A percentile compares a stretch with the other conserved stretches of the same genome.
Conservation (phyloP, 2,329 filamentous ascomycete genomes). For the Stachybotrys chlorohalonatus region DNA sequence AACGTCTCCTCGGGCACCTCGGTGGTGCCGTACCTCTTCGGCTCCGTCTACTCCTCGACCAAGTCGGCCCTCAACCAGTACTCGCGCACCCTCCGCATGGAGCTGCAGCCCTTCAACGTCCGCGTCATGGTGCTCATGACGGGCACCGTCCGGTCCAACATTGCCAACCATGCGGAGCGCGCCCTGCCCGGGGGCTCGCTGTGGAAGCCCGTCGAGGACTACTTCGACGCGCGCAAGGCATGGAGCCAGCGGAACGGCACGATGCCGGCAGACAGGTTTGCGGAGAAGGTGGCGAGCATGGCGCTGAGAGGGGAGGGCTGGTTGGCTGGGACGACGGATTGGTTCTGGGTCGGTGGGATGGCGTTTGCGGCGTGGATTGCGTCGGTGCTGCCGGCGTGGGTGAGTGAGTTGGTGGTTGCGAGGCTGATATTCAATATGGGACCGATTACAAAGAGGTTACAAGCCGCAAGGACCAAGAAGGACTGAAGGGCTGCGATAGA, state of each 20-base stretch:
- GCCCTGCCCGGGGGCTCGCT: constrained; percentile 34
- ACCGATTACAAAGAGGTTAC: constrained; percentile 12
- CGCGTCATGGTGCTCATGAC: constrained; percentile 49
- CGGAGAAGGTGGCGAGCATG: constrained; percentile 29
- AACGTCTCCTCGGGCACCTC: constrained; percentile 46
- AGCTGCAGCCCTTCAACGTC: constrained; percentile 44
- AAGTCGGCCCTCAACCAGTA: constrained; percentile 46
- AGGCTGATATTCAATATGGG: constrained; percentile 18
- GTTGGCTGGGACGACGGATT: constrained; percentile 21
- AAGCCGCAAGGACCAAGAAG: constrained; percentile 13
- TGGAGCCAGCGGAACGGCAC: constrained; percentile 40
- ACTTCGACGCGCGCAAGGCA: constrained; percentile 35
- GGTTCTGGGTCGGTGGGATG: constrained; percentile 24
- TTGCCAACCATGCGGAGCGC: constrained; percentile 30
- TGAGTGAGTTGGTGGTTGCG: constrained; percentile 17
- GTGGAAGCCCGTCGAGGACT: constrained; percentile 34
- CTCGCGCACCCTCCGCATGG: constrained; percentile 43
- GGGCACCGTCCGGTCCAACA: constrained; percentile 43
- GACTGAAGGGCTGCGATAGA: constrained; percentile 3
- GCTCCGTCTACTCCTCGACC: constrained; percentile 43
- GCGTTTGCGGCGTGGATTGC: constrained; percentile 16
- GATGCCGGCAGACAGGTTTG: constrained; percentile 34
- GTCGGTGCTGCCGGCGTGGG: constrained; percentile 13
- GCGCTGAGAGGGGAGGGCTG: constrained; percentile 31
- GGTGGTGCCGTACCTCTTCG: constrained; percentile 43